These are phyloP conservation scores for Leccinum truebloodii DNA, from an alignment of 768 basidiomycete genomes.

Conservation along the genomic window DNA sequence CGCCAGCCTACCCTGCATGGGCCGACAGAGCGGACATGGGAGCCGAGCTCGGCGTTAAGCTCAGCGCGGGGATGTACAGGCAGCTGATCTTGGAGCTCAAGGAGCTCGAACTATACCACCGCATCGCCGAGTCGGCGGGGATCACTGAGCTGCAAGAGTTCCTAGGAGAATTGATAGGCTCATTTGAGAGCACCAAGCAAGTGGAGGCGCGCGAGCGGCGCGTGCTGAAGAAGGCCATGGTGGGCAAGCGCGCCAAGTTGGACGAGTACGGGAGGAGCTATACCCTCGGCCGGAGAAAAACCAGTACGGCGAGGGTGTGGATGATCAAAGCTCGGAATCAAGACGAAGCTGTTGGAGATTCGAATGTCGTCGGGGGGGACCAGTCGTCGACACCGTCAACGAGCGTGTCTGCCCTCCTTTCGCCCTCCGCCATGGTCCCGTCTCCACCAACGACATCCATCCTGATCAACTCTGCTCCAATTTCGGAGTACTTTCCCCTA, in stretches of 20 bases:
- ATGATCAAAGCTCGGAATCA: constrained; percentile 61
- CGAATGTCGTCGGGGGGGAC: neutral
- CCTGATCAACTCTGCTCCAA: constrained; percentile 82
- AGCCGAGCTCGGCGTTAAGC: constrained; percentile 51
- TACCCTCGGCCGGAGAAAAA: constrained; percentile 85
- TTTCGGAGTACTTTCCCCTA: constrained; percentile 76
- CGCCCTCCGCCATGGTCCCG: constrained; percentile 19
- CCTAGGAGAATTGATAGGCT: constrained; percentile 54
- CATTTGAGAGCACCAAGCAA: constrained; percentile 68
- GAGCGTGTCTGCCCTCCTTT: constrained; percentile 19
- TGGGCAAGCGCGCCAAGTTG: constrained; percentile 57
- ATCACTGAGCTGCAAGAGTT: constrained; percentile 56
- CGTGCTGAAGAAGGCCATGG: constrained; percentile 26
- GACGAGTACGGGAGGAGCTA: constrained; percentile 86
- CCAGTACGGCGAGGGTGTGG: constrained; percentile 90
- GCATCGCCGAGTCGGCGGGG: constrained; percentile 24
- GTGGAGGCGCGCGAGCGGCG: constrained; percentile 42
- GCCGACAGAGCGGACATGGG: constrained; percentile 62
- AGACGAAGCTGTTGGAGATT: constrained; percentile 36
- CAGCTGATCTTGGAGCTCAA: constrained; percentile 60
- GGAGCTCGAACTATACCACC: constrained; percentile 62
- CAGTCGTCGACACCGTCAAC: neutral
- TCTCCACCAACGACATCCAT: constrained; percentile 60
- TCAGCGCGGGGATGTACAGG: constrained; percentile 73
- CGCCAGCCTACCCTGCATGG: constrained; percentile 67